Base-by-base conservation (phyloP, 805 yeast genomes). In the Priceomyces castillae region DNA sequence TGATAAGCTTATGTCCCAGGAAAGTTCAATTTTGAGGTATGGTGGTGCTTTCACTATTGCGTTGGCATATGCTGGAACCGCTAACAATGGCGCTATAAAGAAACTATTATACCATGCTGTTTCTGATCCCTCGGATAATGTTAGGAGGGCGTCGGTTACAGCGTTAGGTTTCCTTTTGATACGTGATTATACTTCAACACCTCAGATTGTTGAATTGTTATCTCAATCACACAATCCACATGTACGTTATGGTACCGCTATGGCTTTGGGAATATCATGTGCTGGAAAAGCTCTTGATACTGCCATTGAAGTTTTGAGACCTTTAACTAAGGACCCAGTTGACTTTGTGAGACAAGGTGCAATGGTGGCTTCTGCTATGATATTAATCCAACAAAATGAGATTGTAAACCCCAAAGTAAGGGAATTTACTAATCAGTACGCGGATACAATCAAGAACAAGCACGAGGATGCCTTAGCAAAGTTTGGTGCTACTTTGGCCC, bases 301-400 rank as follows among this genome's bases (percentile, higher is more conserved):
- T 31, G 98, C 99, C 0, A 78, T 94, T 50, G 96, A 90, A 46
- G 90, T 94, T 14, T 77, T 94, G 51, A 95, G 88, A 68, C 96
- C 97, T 26, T 77, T 94, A 71, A 80, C 92, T 20, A 88, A 86
- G 58, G 99, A 94, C 66, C 82, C 96, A 1, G 95, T 90, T 35
- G 99, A 94, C 65, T 94, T 92, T 69, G 99, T 94, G 34, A 86
- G 98, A 62, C 99, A 94, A 69, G 98, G 98, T 54, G 97, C 99
- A 1, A 78, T 90, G 66, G 84, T 90, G 64, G 95, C 98, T 2
- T 71, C 88, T 48, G 78, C 98, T 5, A 85, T 94, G 96, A 81
- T 94, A 43, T 76, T 90, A 59, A 84, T 94, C 46, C 86, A 83
- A 64, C 90, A 84, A 64, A 94, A 87, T 60, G 97, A 90, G 54